Conservation (phyloP, 1,284 basidiomycete genomes). For the Moesziomyces parantarcticus region DNA sequence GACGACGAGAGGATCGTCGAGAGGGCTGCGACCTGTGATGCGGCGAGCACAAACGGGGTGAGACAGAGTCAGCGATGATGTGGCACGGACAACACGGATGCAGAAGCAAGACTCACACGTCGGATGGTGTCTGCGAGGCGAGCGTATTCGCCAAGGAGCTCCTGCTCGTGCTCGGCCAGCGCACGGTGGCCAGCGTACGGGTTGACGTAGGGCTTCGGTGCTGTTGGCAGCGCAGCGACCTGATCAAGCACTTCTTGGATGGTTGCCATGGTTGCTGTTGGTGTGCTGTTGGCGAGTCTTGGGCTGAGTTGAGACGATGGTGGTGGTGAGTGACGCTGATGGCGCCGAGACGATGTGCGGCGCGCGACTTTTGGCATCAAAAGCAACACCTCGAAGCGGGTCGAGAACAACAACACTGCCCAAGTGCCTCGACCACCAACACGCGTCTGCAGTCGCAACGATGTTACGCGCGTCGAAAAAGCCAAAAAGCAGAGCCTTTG, state of each 20-base stretch:
- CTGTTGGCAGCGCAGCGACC: slow-evolving; percentile 35
- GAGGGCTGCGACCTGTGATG: slow-evolving; percentile 61
- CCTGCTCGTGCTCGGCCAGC: slow-evolving; percentile 54
- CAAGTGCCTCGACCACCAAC: slow-evolving; percentile 7
- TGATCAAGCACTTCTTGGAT: slow-evolving; percentile 45
- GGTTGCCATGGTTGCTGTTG: slow-evolving; percentile 23
- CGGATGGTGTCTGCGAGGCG: slow-evolving; percentile 60
- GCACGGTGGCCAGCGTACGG: slow-evolving; percentile 60
- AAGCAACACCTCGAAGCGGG: slow-evolving; percentile 16
- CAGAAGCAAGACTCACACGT: slow-evolving; percentile 42
- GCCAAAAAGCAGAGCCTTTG: too few relatives aligned
- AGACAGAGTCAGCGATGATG: slow-evolving; percentile 1
- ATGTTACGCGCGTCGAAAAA: slow-evolving; percentile 14
- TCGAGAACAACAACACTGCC: slow-evolving; percentile 27
- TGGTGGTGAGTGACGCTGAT: background rate
- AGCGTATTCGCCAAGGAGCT: slow-evolving; percentile 63
- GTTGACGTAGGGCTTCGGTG: slow-evolving; percentile 49
- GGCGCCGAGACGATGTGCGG: background rate
- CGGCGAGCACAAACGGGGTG: background rate
- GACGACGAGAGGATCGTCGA: slow-evolving; percentile 69
- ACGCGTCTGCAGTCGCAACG: slow-evolving; percentile 7
- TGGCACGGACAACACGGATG: background rate
- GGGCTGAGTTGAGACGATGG: background rate
- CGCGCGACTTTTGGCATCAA: background rate
- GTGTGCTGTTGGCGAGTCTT: background rate